Conservation (phyloP, 2,329 filamentous ascomycete genomes). For the Bretziella fagacearum region DNA sequence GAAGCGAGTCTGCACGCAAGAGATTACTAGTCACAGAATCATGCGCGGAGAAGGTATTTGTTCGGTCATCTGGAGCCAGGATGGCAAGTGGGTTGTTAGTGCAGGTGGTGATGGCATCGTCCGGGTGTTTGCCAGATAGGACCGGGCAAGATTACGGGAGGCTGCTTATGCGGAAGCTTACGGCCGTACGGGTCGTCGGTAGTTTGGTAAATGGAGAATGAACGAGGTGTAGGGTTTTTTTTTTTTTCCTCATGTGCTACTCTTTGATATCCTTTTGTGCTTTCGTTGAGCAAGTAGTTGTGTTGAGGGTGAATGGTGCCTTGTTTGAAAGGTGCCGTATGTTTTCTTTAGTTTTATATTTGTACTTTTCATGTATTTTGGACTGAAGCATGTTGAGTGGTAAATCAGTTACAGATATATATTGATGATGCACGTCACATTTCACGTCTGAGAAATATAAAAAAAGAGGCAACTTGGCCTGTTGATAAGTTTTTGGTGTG, state of each 20-base stretch:
- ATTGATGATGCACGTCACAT: neutral
- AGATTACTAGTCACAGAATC: slow-evolving; percentile 79
- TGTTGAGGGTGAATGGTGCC: no score
- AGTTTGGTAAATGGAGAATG: neutral
- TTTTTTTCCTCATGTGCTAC: neutral
- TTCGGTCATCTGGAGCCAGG: slow-evolving; percentile 85
- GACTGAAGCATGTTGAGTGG: no score
- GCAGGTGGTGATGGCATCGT: slow-evolving; percentile 90
- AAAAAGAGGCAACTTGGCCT: no score
- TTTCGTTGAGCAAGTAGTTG: neutral
- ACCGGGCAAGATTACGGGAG: neutral
- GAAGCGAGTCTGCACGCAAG: slow-evolving; percentile 86
- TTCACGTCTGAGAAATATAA: no score
- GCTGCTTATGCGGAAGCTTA: neutral
- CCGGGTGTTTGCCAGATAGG: slow-evolving; percentile 60
- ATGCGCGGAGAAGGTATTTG: slow-evolving; percentile 96
- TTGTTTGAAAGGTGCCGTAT: neutral
- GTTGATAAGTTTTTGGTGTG: neutral
- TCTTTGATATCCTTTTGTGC: neutral
- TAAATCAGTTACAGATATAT: no score
- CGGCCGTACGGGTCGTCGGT: no score
- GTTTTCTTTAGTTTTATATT: neutral
- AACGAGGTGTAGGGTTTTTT: neutral
- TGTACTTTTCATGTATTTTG: no score
- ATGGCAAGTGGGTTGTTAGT: slow-evolving; percentile 86